phyloP scores from a whole-genome alignment of 495 filamentous ascomycete genomes.

The Letharia columbiana region DNA sequence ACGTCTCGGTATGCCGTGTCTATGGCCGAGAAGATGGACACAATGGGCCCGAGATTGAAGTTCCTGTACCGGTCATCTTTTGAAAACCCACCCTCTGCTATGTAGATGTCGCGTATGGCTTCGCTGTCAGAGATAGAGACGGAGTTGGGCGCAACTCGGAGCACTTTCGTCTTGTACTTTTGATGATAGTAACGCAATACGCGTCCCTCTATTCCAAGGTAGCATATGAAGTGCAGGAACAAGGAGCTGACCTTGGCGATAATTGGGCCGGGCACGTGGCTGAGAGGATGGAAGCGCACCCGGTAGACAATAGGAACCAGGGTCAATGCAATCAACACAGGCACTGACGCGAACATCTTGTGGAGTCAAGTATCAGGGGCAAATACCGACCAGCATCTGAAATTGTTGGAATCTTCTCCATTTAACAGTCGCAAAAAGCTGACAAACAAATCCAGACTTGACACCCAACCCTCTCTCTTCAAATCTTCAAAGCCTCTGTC shows the following conservation, averaged over 20 bases:
- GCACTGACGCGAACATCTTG: too few relatives aligned
- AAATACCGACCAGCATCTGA: too few relatives aligned
- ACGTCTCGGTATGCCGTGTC: slow-evolving; percentile 33
- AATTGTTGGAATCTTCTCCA: too few relatives aligned
- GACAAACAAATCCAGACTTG: too few relatives aligned
- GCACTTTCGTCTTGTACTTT: slow-evolving; percentile 55
- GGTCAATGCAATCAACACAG: too few relatives aligned
- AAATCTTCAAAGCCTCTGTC: too few relatives aligned
- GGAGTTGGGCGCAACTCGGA: slow-evolving; percentile 50
- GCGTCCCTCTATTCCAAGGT: slow-evolving; percentile 34
- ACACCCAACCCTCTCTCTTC: too few relatives aligned
- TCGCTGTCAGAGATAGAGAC: slow-evolving; percentile 50
- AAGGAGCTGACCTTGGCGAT: slow-evolving; percentile 34
- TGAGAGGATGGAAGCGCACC: slow-evolving; percentile 6
- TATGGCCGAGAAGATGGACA: slow-evolving; percentile 43
- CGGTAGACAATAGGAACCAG: slow-evolving; percentile 10
- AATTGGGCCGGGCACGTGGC: slow-evolving; percentile 31
- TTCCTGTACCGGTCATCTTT: slow-evolving; percentile 42
- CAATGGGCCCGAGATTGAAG: slow-evolving; percentile 44
- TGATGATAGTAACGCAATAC: slow-evolving; percentile 34
- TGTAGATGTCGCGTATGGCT: slow-evolving; percentile 40
- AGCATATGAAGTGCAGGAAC: slow-evolving; percentile 39
- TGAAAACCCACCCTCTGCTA: slow-evolving; percentile 38
- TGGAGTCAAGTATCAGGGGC: too few relatives aligned
- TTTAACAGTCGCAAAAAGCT: too few relatives aligned